Evolutionary conservation across 768 basidiomycete genomes (phyloP).

Genomic region (Hericium erinaceus): DNA sequence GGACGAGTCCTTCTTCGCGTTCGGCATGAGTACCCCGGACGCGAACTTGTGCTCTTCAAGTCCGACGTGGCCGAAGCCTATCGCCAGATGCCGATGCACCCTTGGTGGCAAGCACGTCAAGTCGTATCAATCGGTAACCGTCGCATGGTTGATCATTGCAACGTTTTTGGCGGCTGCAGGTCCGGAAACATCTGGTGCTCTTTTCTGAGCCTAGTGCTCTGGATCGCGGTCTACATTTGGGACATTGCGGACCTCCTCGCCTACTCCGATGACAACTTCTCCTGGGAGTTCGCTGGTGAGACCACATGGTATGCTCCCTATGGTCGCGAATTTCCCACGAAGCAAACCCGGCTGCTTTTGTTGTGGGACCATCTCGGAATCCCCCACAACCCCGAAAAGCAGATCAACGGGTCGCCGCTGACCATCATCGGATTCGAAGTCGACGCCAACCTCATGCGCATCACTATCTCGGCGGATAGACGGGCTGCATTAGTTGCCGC

Average conservation of each 20-base stretch:
- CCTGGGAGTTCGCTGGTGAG: conserved; percentile 13
- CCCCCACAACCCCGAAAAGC: conserved; percentile 31
- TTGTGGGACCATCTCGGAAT: conserved; percentile 33
- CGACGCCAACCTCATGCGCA: conserved; percentile 27
- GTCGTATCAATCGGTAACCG: neutral
- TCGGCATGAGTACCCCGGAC: neutral
- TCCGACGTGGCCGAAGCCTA: neutral
- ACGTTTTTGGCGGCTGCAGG: neutral
- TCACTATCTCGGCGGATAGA: conserved; percentile 22
- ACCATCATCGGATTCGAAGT: conserved; percentile 23
- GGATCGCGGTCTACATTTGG: conserved; percentile 24
- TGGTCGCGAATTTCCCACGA: no score
- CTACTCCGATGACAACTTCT: conserved; percentile 29
- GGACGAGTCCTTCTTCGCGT: neutral
- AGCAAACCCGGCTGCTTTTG: conserved; percentile 21
- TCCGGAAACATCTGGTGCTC: neutral
- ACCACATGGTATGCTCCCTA: conserved; percentile 25
- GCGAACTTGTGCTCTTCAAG: neutral
- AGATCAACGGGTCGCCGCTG: conserved; percentile 21
- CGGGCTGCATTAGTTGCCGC: neutral
- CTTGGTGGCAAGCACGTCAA: neutral
- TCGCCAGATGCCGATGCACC: neutral
- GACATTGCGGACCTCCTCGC: conserved; percentile 15
- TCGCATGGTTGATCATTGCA: neutral
- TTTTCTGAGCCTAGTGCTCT: conserved; percentile 24